Base-by-base conservation (phyloP, 2,329 filamentous ascomycete species). In the Sporothrix dimorphospora region DNA sequence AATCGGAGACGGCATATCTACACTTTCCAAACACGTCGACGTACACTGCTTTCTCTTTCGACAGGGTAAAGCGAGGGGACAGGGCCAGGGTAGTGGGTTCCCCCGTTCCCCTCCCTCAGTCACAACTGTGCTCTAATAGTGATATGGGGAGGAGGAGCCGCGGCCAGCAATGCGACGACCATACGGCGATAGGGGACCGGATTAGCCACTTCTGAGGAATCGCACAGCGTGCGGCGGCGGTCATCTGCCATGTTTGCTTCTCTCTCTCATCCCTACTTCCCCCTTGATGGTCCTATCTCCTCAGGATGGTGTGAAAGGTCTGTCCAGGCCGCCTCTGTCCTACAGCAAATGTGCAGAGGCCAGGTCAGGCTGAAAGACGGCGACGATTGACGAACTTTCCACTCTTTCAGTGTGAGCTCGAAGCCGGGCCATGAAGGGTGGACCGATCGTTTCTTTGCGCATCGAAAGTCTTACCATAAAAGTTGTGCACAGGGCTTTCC, bases 171-270 rank as follows among this genome's bases (percentile, higher is more conserved):
- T n/a, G 49, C 42, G 42, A 30, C 2, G 3, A 16, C 4, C 12
- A 30, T n/a, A 19, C 42, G 24, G 63, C 19, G 45, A 53, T 67
- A 27, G 1, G 38, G 45, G 27, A 21, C 27, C 19, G 19, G 9
- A 21, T 34, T 24, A 19, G 45, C 4, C 45, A 38, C 65, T 9
- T 38, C 8, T 51, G 27, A 12, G 45, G 45, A 9, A 51, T 51
- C 7, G 19, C 19, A 53, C 65, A 51, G 45, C 65, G 8, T 67
- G 45, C 16, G 19, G 45, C 27, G 11, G 42, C 27, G 45, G 63
- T 49, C 63, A 49, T 47, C 42, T 66, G 59, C 59, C 59, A 65
- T 27, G n/a, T 45, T 38, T 21, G 55, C 30, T n/a, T 40, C 55
- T 12, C 8, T 34, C 19, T 42, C 38, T 27, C 27, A 27, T 7